A percentile compares a stretch with the other conserved stretches of the same genome.
phyloP scores from a whole-genome alignment of 257 asterid genomes.

The Nemophila menziesii region DNA sequence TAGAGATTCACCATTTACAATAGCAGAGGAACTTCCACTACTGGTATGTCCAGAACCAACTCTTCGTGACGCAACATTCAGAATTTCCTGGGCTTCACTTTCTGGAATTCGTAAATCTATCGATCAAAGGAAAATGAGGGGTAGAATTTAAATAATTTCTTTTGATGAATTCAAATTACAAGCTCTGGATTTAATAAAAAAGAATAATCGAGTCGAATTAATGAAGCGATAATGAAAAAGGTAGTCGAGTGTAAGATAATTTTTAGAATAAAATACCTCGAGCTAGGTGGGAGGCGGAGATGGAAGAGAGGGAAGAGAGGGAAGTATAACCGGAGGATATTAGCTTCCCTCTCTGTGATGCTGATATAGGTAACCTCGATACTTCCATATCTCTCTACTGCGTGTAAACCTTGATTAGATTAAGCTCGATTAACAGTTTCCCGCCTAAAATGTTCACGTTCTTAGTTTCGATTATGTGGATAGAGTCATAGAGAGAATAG shows the following conservation, averaged over 20 bases:
- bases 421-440: background rate
- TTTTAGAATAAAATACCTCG: slow-evolving; percentile 27
- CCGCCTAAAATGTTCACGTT: background rate
- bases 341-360: slow-evolving; percentile 65
- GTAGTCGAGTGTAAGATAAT: background rate
- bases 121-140: background rate
- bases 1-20: slow-evolving; percentile 45
- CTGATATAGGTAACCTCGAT: slow-evolving; percentile 58
- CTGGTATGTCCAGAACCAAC: slow-evolving; percentile 32
- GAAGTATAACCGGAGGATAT: slow-evolving; percentile 65
- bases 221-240: background rate
- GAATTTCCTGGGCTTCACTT: slow-evolving; percentile 45
- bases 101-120: slow-evolving; percentile 65
- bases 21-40: slow-evolving; percentile 22
- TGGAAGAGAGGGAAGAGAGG: slow-evolving; percentile 46
- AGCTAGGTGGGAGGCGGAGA: slow-evolving; percentile 37
- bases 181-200: background rate
- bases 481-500: too few relatives aligned
- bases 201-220: background rate
- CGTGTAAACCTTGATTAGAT: background rate
- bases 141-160: too few relatives aligned
- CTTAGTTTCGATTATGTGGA: too few relatives aligned
- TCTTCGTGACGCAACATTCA: slow-evolving; percentile 47
- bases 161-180: background rate
- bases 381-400: slow-evolving; percentile 40